A percentile compares a stretch with the other conserved stretches of the same genome.
These are phyloP conservation scores for Thermothielavioides terrestris DNA, from an alignment of 495 filamentous ascomycete genomes.

Conservation along the genomic window DNA sequence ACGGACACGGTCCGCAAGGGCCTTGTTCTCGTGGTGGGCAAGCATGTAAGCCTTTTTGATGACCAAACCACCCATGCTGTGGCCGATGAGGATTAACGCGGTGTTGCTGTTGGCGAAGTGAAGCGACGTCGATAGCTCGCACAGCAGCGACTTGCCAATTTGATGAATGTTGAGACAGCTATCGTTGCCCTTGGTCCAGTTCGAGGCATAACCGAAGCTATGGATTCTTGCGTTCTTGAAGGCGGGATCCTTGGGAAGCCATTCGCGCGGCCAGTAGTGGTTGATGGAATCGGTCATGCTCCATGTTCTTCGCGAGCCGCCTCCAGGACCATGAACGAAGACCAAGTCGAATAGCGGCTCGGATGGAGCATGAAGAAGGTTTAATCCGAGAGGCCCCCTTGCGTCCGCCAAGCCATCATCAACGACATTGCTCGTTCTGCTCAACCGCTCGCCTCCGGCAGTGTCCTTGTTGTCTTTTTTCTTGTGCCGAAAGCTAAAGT, in stretches of 20 bases:
- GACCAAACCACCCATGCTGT: constrained; percentile 28
- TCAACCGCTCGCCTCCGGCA: not conserved
- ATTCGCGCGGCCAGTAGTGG: constrained; percentile 24
- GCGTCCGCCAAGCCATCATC: constrained; percentile 1
- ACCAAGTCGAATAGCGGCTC: constrained; percentile 14
- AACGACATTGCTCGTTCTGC: not conserved
- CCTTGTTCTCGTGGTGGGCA: constrained; percentile 1
- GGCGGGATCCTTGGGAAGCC: constrained; percentile 23
- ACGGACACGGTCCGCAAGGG: constrained; percentile 2
- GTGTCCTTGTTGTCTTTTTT: not conserved
- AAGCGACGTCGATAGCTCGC: constrained; percentile 13
- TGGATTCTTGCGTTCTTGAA: constrained; percentile 23
- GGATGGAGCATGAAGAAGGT: constrained; percentile 8
- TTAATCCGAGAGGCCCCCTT: constrained; percentile 13
- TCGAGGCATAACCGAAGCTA: constrained; percentile 24
- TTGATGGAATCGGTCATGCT: not conserved
- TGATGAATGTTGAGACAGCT: constrained; percentile 20
- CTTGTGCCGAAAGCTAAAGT: not conserved
- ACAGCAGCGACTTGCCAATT: constrained; percentile 19
- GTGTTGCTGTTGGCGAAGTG: constrained; percentile 11
- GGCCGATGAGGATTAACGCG: constrained; percentile 20
- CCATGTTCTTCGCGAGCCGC: constrained; percentile 25
- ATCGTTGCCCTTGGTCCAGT: constrained; percentile 10
- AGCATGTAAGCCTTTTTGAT: constrained; percentile 21
- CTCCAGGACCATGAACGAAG: constrained; percentile 24